phyloP scores from a whole-genome alignment of 2,329 filamentous ascomycete species.

The Juglanconis juglandina region DNA sequence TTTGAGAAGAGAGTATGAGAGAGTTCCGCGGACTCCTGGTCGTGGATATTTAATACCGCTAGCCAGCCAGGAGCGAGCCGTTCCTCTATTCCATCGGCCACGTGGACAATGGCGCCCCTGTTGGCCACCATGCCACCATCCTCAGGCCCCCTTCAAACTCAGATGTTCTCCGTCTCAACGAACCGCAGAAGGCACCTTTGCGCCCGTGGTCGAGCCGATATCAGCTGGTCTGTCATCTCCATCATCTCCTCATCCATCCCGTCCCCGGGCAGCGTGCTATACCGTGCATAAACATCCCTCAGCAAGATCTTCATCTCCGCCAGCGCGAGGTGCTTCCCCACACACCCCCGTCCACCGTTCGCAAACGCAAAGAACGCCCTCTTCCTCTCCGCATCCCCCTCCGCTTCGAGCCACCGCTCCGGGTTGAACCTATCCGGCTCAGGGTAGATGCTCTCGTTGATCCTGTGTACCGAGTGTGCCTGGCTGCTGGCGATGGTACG shows the following conservation, averaged over 20 bases:
- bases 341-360: slow-evolving; percentile 61
- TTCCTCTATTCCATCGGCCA: too few relatives aligned
- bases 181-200: slow-evolving; percentile 57
- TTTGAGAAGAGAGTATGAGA: too few relatives aligned
- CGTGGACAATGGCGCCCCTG: too few relatives aligned
- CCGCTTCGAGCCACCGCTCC: slow-evolving; percentile 74
- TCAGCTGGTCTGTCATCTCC: slow-evolving; percentile 65
- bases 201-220: slow-evolving; percentile 60
- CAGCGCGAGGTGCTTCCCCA: slow-evolving; percentile 63
- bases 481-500: slow-evolving; percentile 59
- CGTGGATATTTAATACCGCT: too few relatives aligned
- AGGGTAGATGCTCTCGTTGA: slow-evolving; percentile 67
- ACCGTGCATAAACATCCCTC: slow-evolving; percentile 58
- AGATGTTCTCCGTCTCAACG: slow-evolving; percentile 24
- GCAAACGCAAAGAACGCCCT: slow-evolving; percentile 64
- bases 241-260: slow-evolving; percentile 55
- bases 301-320: slow-evolving; percentile 67
- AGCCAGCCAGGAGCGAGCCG: too few relatives aligned
- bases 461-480: slow-evolving; percentile 57
- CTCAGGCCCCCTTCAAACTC: not conserved
- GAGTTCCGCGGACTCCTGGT: too few relatives aligned
- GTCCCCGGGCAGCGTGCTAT: slow-evolving; percentile 51
- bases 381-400: slow-evolving; percentile 63
- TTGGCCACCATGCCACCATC: too few relatives aligned
- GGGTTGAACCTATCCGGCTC: slow-evolving; percentile 75